Conservation (phyloP, 108 stramenopile genomes). For the Cyclostephanos invisitatus region DNA sequence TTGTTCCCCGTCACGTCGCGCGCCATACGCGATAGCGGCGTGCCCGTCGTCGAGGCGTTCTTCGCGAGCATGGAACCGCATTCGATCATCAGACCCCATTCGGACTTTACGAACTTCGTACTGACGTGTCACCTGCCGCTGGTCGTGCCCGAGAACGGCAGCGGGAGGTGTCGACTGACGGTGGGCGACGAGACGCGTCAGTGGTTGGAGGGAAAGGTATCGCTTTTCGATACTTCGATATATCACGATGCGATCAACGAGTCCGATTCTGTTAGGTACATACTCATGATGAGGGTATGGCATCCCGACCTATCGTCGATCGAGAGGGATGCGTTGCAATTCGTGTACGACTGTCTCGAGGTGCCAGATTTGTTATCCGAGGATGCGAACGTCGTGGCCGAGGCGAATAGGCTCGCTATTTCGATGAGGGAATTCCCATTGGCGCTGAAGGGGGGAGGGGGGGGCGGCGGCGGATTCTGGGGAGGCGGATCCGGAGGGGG, state of each 20-base stretch:
- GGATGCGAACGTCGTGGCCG: slow-evolving; percentile 47
- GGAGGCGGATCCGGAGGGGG: too few relatives aligned
- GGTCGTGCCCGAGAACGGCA: slow-evolving; percentile 79
- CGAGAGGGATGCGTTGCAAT: slow-evolving; percentile 86
- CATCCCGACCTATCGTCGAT: slow-evolving; percentile 86
- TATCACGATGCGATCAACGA: slow-evolving; percentile 92
- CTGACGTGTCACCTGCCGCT: slow-evolving; percentile 88
- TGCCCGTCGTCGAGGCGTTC: slow-evolving; percentile 87
- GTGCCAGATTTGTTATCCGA: slow-evolving; percentile 64
- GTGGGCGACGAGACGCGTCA: slow-evolving; percentile 77
- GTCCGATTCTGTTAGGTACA: slow-evolving; percentile 77
- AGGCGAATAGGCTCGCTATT: slow-evolving; percentile 55
- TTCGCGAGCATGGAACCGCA: slow-evolving; percentile 87
- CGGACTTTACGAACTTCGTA: slow-evolving; percentile 90
- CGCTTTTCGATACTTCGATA: slow-evolving; percentile 86
- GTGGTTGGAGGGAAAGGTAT: slow-evolving; percentile 84
- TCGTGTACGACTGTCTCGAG: slow-evolving; percentile 84
- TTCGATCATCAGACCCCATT: slow-evolving; percentile 62
- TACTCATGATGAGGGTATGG: slow-evolving; percentile 91
- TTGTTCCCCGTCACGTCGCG: slow-evolving; percentile 82
- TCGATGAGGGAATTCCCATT: slow-evolving; percentile 60
- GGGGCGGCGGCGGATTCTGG: background rate
- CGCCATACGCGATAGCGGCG: slow-evolving; percentile 66
- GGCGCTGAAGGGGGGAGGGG: background rate
- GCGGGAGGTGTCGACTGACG: slow-evolving; percentile 75